Evolutionary conservation across 129 eudicot species (phyloP).

Genomic region (Lactuca saligna): DNA sequence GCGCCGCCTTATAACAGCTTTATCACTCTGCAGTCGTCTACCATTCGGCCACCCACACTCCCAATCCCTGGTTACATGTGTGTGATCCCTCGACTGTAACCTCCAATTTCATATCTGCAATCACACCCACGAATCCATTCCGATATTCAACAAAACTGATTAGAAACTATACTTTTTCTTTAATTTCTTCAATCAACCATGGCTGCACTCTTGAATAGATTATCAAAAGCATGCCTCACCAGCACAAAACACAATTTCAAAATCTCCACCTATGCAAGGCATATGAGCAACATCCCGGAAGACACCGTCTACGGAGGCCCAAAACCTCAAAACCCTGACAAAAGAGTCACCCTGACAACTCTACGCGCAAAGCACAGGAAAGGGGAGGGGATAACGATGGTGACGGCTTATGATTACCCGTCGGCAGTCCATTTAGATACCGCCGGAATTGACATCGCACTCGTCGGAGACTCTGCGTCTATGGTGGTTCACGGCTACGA

Average conservation of each 20-base stretch:
- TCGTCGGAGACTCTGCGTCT: conserved; percentile 93
- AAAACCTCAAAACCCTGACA: conserved; percentile 59
- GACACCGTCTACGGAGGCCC: conserved; percentile 98
- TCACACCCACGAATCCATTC: not conserved
- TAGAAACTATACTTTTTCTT: not conserved
- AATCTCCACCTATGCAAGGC: conserved; percentile 17
- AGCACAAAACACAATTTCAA: conserved; percentile 5
- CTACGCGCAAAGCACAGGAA: conserved; percentile 59
- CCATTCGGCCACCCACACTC: conserved; percentile 12
- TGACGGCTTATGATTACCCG: conserved; percentile 94
- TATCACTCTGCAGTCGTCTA: conserved; percentile 5
- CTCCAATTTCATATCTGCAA: not conserved
- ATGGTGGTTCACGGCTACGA: conserved; percentile 99
- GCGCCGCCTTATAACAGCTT: conserved; percentile 12
- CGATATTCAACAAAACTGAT: not conserved
- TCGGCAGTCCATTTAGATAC: conserved; percentile 87
- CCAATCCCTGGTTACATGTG: not conserved
- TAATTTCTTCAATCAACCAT: conserved; percentile 20
- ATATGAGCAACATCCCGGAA: conserved; percentile 89
- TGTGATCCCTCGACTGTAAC: not conserved
- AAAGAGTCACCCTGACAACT: conserved; percentile 64
- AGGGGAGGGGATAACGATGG: conserved; percentile 82
- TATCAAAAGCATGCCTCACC: conserved; percentile 27
- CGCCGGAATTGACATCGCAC: conserved; percentile 86
- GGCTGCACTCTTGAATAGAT: conserved; percentile 19